Base-by-base conservation (phyloP, 2,329 filamentous ascomycete genomes). In the Gnomoniopsis sp. region DNA sequence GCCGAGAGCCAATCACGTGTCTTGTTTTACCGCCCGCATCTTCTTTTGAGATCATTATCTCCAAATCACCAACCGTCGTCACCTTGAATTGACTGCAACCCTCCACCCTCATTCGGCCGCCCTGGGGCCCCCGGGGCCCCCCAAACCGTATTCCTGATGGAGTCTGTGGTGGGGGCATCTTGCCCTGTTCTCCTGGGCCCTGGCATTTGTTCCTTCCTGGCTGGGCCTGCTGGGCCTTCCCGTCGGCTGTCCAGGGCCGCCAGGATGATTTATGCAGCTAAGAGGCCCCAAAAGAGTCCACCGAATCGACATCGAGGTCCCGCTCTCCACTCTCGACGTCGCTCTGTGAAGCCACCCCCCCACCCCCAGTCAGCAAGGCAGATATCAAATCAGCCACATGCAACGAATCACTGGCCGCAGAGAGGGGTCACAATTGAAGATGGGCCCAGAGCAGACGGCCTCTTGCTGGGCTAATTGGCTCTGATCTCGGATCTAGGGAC, bases 381-480 rank as follows among this genome's bases (percentile, higher is more conserved):
- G 44, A 52, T 52, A 56, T 58, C 54, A 49, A 49, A 36, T 36
- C 54, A 44, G 23, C 48, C 38, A 48, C 55, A 46, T 23, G 47
- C 33, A 49, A 48, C 59, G 59, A 61, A 61, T 61, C 59, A 61
- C 55, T 33, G 47, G 26, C 33, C 23, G 46, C 19, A 12, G 41
- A 48, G 55, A 49, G 46, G 43, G 38, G 36, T 41, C 38, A 30
- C 34, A 26, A 49, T 38, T 46, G 54, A 50, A 33, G 21, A 46
- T 33, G 50, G 23, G 36, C 23, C 36, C 46, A 53, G 38, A 56
- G 17, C 21, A 46, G 17, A 7, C 11, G 23, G 49, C 15, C 11
- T 23, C 4, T 19, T 38, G 26, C 30, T 33, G 54, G 46, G 6
- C 50, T 60, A n/a, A 54, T 41, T 33, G 54, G 55, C 46, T 19